Base-by-base conservation (phyloP, 345 rosid genomes). In the Brassica rapa region DNA sequence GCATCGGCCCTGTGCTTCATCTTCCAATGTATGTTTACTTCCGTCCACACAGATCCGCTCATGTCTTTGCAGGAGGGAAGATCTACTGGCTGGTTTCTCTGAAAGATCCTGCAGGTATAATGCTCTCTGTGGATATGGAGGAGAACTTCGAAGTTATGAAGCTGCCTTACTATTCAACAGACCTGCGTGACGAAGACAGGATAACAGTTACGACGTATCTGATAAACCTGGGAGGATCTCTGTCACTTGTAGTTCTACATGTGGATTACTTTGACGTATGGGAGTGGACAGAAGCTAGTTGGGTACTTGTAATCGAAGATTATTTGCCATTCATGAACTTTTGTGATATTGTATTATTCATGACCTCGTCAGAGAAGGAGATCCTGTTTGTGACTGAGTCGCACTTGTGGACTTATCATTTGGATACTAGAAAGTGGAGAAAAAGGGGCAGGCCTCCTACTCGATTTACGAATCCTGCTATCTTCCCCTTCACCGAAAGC, bases 11-110 rank as follows among this genome's bases (percentile, higher is more conserved):
- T 4, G 81, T 76, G 41, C 83, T 81, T 61, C 35, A 37, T 4
- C 16, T 6, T 84, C 83, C 83, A 4, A 79, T 72, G 85, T 1
- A 21, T 43, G 6, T 6, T 43, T 5, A 0, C 30, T 1, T 16
- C 15, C 8, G 49, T 5, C 78, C 78, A 25, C 55, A 4, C 46
- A 61, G 8, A 33, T 81, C 63, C 15, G 19, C 8, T 65, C 81
- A 75, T 59, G 71, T 78, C 29, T 81, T 49, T 24, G 73, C 67
- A 1, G 56, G 79, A 29, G 80, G 82, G 7, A 84, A 73, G 6
- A 33, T 84, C 0, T 76, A 79, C 37, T 84, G 85, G 87, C 68
- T 84, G 6, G 33, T 62, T 55, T 73, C 72, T 25, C 76, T 77
- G 8, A 66, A 70, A 0, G 77, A 41, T 9, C 64, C 33, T 4